Evolutionary conservation across 345 rosid species (phyloP), one percentile per base, ranked within the genome.

Genomic region (Adansonia digitata): DNA sequence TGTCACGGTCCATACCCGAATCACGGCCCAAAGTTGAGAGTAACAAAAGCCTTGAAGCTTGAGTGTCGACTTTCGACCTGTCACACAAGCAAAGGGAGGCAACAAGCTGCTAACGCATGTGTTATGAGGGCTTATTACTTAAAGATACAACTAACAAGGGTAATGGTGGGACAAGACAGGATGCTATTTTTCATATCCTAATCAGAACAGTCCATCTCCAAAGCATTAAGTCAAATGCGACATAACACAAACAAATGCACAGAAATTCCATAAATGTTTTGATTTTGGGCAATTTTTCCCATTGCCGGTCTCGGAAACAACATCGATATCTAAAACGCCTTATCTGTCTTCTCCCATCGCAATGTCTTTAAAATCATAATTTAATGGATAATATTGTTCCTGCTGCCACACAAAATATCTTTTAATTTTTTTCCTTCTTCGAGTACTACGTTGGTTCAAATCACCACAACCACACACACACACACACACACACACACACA

Each of bases 171-270:
- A 65, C 49, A 35, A n/a, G 46, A 39, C 31, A 35, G 26, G 27
- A 39, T 65, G 49, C 55, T 43, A 65, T 40, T 39, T 63, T 20
- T 62, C 68, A 18, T 22, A 62, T 62, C 31, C 0, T 1, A 57
- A 27, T 2, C 52, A 46, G 18, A 48, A 48, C 4, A 15, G 37
- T 57, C 63, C 37, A 57, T 57, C 48, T 63, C 69, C 24, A n/a
- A n/a, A 14, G 10, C 69, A 11, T 40, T 40, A 20, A 65, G 49
- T 46, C 31, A 22, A n/a, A 10, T 20, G 49, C 69, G 49, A 65
- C 69, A 39, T 40, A 65, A 65, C 49, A 20, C 69, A 65, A 65
- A 65, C 69, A 65, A 65, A 65, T 5, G 49, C 69, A 65, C 69
- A 24, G 31, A 14, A 39, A 17, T 20, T 63, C 45, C 48, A 18